phyloP scores from a whole-genome alignment of 768 basidiomycete genomes.

The Collybia sp. region DNA sequence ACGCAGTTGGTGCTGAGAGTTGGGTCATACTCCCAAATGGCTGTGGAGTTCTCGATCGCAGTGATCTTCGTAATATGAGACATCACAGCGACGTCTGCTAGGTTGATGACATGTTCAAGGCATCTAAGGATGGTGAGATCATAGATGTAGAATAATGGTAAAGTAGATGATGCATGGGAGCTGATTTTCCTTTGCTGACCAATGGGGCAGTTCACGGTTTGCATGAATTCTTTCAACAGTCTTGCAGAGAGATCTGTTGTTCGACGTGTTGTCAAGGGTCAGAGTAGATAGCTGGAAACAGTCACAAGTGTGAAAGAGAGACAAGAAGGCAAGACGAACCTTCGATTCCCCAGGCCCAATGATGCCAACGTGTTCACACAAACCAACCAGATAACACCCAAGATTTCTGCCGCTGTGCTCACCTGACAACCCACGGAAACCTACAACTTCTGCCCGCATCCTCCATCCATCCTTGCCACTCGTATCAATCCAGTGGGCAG shows the following conservation, averaged over 20 bases:
- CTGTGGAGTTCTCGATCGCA: constrained; percentile 17
- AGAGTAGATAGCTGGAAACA: constrained; percentile 12
- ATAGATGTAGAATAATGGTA: not conserved
- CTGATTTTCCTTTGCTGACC: constrained; percentile 12
- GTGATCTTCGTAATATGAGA: constrained; percentile 21
- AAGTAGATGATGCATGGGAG: constrained; percentile 12
- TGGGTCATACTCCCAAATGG: constrained; percentile 31
- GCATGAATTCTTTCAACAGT: constrained; percentile 11
- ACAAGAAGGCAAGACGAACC: constrained; percentile 11
- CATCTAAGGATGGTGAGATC: constrained; percentile 11
- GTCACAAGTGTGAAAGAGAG: not conserved
- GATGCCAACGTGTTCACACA: constrained; percentile 21
- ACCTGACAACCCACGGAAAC: constrained; percentile 14
- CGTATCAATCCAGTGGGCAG: constrained; percentile 18
- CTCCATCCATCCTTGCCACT: constrained; percentile 13
- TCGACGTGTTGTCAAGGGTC: constrained; percentile 19
- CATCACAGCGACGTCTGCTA: constrained; percentile 22
- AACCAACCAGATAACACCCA: constrained; percentile 15
- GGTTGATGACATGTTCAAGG: constrained; percentile 23
- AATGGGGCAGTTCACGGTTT: constrained; percentile 3
- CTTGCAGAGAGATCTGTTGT: constrained; percentile 15
- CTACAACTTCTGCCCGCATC: constrained; percentile 14
- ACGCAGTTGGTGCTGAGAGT: constrained; percentile 14
- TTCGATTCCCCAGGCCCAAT: constrained; percentile 9
- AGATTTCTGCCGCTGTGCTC: constrained; percentile 21